phyloP scores from a whole-genome alignment of 2,329 filamentous ascomycete genomes.

The Nemania abortiva region DNA sequence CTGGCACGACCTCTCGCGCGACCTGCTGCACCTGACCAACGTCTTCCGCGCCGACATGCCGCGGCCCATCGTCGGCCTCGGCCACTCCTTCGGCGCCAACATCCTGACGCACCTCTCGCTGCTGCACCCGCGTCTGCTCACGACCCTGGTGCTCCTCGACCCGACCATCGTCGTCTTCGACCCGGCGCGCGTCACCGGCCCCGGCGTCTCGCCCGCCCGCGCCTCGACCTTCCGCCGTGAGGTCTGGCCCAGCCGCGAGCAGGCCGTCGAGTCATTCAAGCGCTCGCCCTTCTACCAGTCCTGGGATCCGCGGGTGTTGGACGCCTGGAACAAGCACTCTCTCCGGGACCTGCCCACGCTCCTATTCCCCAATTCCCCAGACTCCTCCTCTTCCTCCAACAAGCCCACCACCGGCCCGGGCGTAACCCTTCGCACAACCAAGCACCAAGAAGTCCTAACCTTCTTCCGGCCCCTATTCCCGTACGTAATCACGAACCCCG shows the following conservation, averaged over 20 bases:
- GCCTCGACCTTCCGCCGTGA: conserved; percentile 81
- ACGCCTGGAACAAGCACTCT: conserved; percentile 78
- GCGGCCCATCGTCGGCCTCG: conserved; percentile 84
- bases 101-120: conserved; percentile 78
- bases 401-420: conserved; percentile 50
- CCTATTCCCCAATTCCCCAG: conserved; percentile 59
- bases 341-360: conserved; percentile 78
- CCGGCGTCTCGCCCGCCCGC: conserved; percentile 59
- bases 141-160: conserved; percentile 82
- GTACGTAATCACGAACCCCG: conserved; percentile 55
- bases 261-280: conserved; percentile 74
- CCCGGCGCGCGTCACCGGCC: conserved; percentile 53
- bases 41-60: conserved; percentile 83
- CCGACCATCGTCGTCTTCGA: conserved; percentile 76
- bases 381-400: conserved; percentile 46
- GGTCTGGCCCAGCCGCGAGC: conserved; percentile 80
- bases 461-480: conserved; percentile 74
- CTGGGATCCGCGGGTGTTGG: conserved; percentile 86
- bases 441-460: conserved; percentile 88
- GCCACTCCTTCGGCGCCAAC: conserved; percentile 88
- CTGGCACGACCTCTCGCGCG: conserved; percentile 88
- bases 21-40: conserved; percentile 88
- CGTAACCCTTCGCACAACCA: conserved; percentile 83
- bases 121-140: conserved; percentile 84
- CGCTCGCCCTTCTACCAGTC: conserved; percentile 80